Conservation (phyloP, 2,329 filamentous ascomycete genomes). For the Alternaria dauci region DNA sequence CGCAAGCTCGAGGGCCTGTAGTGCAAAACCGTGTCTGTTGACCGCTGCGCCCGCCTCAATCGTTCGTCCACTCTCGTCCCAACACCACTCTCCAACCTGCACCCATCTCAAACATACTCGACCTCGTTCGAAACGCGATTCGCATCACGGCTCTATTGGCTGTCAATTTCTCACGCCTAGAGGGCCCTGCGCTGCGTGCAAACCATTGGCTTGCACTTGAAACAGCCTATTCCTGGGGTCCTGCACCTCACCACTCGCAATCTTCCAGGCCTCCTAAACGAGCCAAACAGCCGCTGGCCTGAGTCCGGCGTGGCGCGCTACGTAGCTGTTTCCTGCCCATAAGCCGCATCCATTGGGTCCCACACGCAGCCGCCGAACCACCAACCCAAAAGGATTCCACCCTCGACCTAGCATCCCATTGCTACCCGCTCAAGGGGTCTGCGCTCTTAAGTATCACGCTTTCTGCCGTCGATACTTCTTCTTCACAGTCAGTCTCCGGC, state of each 20-base stretch:
- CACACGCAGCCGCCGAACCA: slow-evolving; percentile 35
- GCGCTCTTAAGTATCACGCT: slow-evolving; percentile 44
- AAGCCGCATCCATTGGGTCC: slow-evolving; percentile 41
- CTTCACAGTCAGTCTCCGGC: slow-evolving; percentile 43
- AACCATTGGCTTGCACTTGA: slow-evolving; percentile 46
- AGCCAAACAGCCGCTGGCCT: slow-evolving; percentile 46
- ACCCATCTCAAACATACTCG: slow-evolving; percentile 42
- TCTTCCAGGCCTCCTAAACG: slow-evolving; percentile 36
- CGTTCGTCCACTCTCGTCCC: slow-evolving; percentile 6
- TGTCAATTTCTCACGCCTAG: slow-evolving; percentile 39
- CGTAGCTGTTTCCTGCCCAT: slow-evolving; percentile 28
- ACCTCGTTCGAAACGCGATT: slow-evolving; percentile 44
- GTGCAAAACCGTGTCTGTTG: slow-evolving; percentile 16
- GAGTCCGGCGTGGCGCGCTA: slow-evolving; percentile 43
- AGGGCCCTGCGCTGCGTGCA: slow-evolving; percentile 31
- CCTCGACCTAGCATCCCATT: slow-evolving; percentile 26
- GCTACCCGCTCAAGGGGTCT: slow-evolving; percentile 25
- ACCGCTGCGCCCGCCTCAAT: slow-evolving; percentile 14
- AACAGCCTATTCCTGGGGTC: slow-evolving; percentile 47
- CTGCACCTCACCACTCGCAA: slow-evolving; percentile 38
- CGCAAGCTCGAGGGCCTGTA: slow-evolving; percentile 18
- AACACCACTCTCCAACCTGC: slow-evolving; percentile 21
- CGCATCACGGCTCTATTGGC: slow-evolving; percentile 41
- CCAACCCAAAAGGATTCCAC: slow-evolving; percentile 34
- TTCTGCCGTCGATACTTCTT: slow-evolving; percentile 34